Evolutionary conservation across 495 filamentous ascomycete genomes (phyloP).

Genomic region (Schizothecium vesticola): DNA sequence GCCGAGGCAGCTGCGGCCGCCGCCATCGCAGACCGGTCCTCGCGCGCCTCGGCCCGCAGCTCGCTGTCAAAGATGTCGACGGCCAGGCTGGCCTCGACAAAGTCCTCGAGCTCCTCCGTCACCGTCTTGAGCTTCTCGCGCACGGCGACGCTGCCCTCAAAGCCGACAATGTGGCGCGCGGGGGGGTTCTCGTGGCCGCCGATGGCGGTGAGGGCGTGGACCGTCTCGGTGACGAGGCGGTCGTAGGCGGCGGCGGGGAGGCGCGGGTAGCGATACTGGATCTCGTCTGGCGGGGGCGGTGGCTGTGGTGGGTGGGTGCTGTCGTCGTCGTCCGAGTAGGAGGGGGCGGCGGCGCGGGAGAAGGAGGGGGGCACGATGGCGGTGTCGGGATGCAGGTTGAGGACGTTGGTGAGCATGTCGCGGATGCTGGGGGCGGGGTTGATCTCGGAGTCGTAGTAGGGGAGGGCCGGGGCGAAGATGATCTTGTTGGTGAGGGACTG

Average conservation of each 20-base stretch:
- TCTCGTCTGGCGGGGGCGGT: constrained; percentile 36
- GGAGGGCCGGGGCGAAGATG: constrained; percentile 68
- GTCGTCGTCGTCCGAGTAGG: background rate
- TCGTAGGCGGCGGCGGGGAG: constrained; percentile 60
- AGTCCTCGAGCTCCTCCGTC: constrained; percentile 93
- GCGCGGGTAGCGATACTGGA: constrained; percentile 66
- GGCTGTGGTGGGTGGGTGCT: background rate
- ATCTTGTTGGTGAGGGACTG: constrained; percentile 79
- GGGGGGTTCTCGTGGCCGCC: constrained; percentile 95
- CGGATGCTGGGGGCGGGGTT: constrained; percentile 77
- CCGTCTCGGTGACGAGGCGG: constrained; percentile 77
- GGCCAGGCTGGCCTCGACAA: constrained; percentile 79
- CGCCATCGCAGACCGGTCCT: constrained; percentile 24
- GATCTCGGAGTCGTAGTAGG: constrained; percentile 63
- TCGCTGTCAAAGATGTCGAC: constrained; percentile 67
- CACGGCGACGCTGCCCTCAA: constrained; percentile 80
- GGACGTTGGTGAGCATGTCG: constrained; percentile 70
- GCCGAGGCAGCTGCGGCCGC: constrained; percentile 9
- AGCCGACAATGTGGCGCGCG: constrained; percentile 87
- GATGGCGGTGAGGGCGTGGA: constrained; percentile 84
- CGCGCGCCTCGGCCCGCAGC: constrained; percentile 41
- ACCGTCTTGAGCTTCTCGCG: constrained; percentile 97
- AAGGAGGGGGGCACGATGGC: constrained; percentile 30
- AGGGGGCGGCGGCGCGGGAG: background rate
- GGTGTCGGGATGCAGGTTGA: constrained; percentile 53